These are phyloP conservation scores for Apiospora koreana DNA, from an alignment of 2,329 filamentous ascomycete genomes.

Conservation along the genomic window DNA sequence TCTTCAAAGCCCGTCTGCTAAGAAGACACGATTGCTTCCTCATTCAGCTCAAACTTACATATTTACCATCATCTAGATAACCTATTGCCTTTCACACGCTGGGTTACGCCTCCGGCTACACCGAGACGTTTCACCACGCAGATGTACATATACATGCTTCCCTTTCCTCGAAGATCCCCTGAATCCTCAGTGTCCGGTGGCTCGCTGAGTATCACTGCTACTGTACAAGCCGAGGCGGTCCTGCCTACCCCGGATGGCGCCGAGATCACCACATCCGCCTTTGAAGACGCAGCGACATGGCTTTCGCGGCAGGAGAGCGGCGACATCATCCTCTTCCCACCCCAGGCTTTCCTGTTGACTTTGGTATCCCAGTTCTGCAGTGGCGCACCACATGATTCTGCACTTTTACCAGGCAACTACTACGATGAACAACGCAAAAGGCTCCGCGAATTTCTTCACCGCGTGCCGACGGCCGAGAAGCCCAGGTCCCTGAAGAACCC, in stretches of 20 bases:
- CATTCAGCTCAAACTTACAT: neutral
- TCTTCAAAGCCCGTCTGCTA: neutral
- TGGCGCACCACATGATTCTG: constrained; percentile 28
- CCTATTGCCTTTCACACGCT: constrained; percentile 82
- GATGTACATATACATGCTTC: constrained; percentile 94
- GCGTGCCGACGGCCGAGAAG: constrained; percentile 42
- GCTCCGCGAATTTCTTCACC: constrained; percentile 55
- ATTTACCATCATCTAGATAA: constrained; percentile 43
- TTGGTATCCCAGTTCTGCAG: constrained; percentile 57
- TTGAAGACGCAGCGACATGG: constrained; percentile 72
- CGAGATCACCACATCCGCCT: constrained; percentile 73
- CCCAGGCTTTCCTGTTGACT: constrained; percentile 76
- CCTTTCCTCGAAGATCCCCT: constrained; percentile 43
- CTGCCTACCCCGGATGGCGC: constrained; percentile 73
- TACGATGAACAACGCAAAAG: constrained; percentile 51
- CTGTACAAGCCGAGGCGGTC: constrained; percentile 52
- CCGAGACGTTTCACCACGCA: constrained; percentile 87
- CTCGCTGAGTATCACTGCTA: constrained; percentile 34
- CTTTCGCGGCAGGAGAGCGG: constrained; percentile 61
- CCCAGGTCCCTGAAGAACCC: constrained; percentile 39
- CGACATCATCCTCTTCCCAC: constrained; percentile 84
- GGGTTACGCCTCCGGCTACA: constrained; percentile 78
- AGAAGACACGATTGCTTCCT: neutral
- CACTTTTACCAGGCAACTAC: constrained; percentile 27
- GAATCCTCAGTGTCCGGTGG: constrained; percentile 17